A percentile compares a stretch with the other conserved stretches of the same genome.
These are phyloP conservation scores for Aspergillus nidulans DNA, from an alignment of 495 filamentous ascomycete genomes.

Conservation along the genomic window DNA sequence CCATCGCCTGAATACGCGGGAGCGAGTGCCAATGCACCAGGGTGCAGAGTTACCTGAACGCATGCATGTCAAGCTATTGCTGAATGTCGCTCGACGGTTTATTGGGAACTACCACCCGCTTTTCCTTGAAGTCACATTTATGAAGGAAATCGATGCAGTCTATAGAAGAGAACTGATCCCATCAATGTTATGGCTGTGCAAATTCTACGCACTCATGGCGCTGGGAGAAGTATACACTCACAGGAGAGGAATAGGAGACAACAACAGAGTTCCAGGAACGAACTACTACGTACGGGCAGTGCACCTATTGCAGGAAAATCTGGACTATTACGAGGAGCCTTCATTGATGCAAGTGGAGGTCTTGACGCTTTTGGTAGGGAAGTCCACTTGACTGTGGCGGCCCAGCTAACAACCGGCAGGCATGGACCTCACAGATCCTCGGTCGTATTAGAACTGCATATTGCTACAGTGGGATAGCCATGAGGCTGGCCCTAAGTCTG, in stretches of 20 bases:
- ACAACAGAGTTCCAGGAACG: conserved; percentile 9
- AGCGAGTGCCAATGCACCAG: neutral
- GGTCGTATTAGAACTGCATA: conserved; percentile 20
- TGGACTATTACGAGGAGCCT: conserved; percentile 11
- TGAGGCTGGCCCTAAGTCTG: conserved; percentile 19
- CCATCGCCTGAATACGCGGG: conserved; percentile 1
- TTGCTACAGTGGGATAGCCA: conserved; percentile 20
- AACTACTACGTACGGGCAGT: conserved; percentile 7
- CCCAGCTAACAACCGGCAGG: neutral
- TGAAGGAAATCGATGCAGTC: conserved; percentile 12
- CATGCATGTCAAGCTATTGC: conserved; percentile 8
- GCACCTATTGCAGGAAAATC: conserved; percentile 5
- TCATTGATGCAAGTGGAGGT: conserved; percentile 9
- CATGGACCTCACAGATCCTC: conserved; percentile 14
- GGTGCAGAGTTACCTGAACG: conserved; percentile 6
- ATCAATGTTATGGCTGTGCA: conserved; percentile 8
- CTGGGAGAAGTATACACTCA: conserved; percentile 9
- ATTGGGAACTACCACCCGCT: conserved; percentile 15
- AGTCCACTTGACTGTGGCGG: neutral
- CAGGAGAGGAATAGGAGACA: conserved; percentile 3
- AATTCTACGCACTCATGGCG: conserved; percentile 13
- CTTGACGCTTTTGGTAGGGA: conserved; percentile 7
- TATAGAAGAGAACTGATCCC: conserved; percentile 2
- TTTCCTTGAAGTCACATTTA: conserved; percentile 9
- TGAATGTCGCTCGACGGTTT: conserved; percentile 9